Evolutionary conservation across 2,329 filamentous ascomycete species (phyloP), one percentile per base, ranked within the genome.

Genomic region (Incumbomyces delicatus): DNA sequence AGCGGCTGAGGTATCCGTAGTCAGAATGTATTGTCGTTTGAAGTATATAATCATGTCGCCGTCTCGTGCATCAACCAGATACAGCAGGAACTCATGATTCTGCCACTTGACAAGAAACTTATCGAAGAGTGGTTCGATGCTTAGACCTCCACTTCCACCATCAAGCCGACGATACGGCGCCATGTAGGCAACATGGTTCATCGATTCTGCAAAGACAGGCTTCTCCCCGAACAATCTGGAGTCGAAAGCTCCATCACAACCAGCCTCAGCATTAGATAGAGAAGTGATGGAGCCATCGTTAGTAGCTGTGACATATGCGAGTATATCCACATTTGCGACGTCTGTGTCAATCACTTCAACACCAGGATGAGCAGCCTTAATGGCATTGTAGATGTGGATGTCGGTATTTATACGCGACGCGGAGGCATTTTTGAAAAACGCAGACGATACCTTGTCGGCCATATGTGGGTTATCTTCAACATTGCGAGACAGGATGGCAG

Each of bases 251-350:
- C n/a, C 5, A 16, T 18, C 37, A 5, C 18, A 58, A 58, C 3
- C 65, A 57, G 48, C 63, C 68, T 6, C 65, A 65, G 20, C 63
- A 55, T 64, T 61, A 67, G 43, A 59, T 59, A 14, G 63, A 50
- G 35, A 62, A 62, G 3, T 56, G 12, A 40, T 7, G 2, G 16
- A 35, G 11, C 68, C 69, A 52, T 61, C 60, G 8, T 69, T 69
- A 4, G 68, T 62, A 1, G 59, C 60, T 5, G 68, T 35, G 8
- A 44, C 67, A 47, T 71, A 72, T 33, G 63, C 57, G 18, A 66
- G 61, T 11, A 71, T 57, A 20, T 63, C 62, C 45, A 60, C 55
- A 47, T 67, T 69, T 46, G 16, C 33, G 1, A 52, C 53, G 2
- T 68, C 67, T 8, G 68, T 57, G n/a, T 58, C 56, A 2, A 54